phyloP scores from a whole-genome alignment of 345 rosid genomes.

The Linum usitatissimum region DNA sequence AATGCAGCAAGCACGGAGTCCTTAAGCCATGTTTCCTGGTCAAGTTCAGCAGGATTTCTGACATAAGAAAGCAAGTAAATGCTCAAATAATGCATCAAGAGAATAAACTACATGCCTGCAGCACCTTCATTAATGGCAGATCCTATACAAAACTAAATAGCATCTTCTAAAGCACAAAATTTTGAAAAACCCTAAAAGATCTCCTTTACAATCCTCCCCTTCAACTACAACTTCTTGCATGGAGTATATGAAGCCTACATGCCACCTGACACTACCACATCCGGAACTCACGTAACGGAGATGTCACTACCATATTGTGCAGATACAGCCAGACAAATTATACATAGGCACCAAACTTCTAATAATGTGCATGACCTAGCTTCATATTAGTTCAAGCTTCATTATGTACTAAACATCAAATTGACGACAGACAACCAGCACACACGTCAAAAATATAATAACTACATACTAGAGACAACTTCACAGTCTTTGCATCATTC shows the following conservation, averaged over 20 bases:
- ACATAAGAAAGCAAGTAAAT: conserved; percentile 22
- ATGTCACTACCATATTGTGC: neutral
- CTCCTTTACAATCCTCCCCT: neutral
- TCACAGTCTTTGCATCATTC: conserved; percentile 29
- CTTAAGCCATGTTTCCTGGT: conserved; percentile 85
- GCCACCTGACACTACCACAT: neutral
- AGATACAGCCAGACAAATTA: neutral
- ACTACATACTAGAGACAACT: conserved; percentile 52
- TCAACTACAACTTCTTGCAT: neutral
- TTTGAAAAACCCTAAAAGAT: neutral
- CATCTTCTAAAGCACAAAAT: neutral
- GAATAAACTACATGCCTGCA: conserved; percentile 9
- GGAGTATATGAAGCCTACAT: neutral
- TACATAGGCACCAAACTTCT: neutral
- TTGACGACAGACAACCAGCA: neutral
- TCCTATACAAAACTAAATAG: neutral
- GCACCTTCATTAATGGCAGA: neutral
- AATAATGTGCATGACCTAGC: neutral
- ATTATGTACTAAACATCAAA: neutral
- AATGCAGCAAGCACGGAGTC: conserved; percentile 66
- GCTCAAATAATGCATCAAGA: conserved; percentile 15
- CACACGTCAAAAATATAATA: neutral
- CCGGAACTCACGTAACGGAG: neutral
- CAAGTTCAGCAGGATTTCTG: conserved; percentile 28
- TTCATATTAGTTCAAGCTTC: too few relatives aligned